Percentiles rank a stretch among this genome's conserved stretches.
Evolutionary conservation across 306 rosid species (phyloP).

Genomic region (Vigna reflexopilosa): DNA sequence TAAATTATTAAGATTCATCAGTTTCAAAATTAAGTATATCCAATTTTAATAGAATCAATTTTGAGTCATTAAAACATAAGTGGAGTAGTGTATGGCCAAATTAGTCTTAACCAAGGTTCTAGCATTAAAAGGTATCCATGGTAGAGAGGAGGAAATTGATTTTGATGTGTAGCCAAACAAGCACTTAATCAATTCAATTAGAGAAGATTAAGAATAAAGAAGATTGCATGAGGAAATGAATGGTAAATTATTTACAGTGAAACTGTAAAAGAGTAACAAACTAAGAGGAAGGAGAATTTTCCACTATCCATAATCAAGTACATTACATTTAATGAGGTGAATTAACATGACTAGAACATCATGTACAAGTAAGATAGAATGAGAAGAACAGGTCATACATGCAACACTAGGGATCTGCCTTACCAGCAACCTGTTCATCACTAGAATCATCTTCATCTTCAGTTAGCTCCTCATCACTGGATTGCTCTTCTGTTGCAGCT

Average conservation of each 20-base stretch:
- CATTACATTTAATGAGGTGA: constrained; percentile 56
- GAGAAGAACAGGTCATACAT: constrained; percentile 27
- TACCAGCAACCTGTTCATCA: constrained; percentile 66
- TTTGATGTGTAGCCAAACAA: not conserved
- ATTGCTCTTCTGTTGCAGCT: constrained; percentile 56
- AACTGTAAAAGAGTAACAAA: constrained; percentile 36
- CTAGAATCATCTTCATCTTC: constrained; percentile 63
- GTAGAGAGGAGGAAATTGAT: not conserved
- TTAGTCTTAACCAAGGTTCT: not conserved
- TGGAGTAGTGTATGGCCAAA: not conserved
- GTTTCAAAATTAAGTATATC: not conserved
- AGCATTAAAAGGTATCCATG: not conserved
- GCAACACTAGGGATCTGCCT: constrained; percentile 58
- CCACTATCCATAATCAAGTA: constrained; percentile 55
- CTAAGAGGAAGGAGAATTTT: constrained; percentile 50
- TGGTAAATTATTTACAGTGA: constrained; percentile 61
- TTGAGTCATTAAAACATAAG: not conserved
- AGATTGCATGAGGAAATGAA: constrained; percentile 50
- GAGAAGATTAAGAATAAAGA: constrained; percentile 28
- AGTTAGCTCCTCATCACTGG: constrained; percentile 64
- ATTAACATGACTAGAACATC: constrained; percentile 52
- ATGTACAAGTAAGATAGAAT: constrained; percentile 52
- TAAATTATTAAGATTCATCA: too few species aligned
- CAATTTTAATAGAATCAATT: not conserved
- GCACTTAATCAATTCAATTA: constrained; percentile 13